Base-by-base conservation (phyloP, 2,329 filamentous ascomycete species). In the Hirsutella rhossiliensis region DNA sequence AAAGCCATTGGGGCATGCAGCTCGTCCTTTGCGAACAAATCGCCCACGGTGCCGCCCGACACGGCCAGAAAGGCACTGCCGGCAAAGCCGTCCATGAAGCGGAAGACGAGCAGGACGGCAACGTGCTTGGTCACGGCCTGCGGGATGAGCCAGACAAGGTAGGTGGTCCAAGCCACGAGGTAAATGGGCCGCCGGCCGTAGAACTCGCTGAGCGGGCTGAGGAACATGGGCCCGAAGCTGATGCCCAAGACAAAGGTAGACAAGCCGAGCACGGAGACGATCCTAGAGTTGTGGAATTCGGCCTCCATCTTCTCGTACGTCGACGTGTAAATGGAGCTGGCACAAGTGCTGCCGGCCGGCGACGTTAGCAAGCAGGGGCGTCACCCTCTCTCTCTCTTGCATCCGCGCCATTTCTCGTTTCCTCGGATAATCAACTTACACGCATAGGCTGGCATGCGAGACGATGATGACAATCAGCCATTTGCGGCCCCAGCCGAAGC, bases 241-340 rank as follows among this genome's bases (percentile, higher is more conserved):
- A 78, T 76, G 17, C 89, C 89, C 44, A 87, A 72, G 41, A 95
- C 87, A 56, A 89, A 96, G 1, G 84, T 72, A 1, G 85, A 88
- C 42, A 96, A 67, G 0, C 89, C 90, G 11, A 95, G 62, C 3
- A 87, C 87, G 12, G 83, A 86, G 20, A 94, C 73, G 41, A 86
- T 69, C 45, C 76, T 73, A 0, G 84, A 83, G 53, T 76, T 75
- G 50, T 76, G 65, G 54, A 95, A 94, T 47, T 94, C 84, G 23
- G 69, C 65, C 49, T 82, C 78, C 63, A 95, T 78, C 61, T 92
- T 84, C 17, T 56, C 58, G 60, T 95, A 96, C 0, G 85, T 92
- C 12, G 78, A 78, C 1, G 87, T 90, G 62, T 96, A 95, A 54
- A 94, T 79, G n/a, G 87, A 92, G 40, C 84, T 89, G 2, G 85